Percentiles rank a stretch among this genome's conserved stretches.
Conservation (phyloP, 306 rosid species). For the Gastrolobium villosum region DNA sequence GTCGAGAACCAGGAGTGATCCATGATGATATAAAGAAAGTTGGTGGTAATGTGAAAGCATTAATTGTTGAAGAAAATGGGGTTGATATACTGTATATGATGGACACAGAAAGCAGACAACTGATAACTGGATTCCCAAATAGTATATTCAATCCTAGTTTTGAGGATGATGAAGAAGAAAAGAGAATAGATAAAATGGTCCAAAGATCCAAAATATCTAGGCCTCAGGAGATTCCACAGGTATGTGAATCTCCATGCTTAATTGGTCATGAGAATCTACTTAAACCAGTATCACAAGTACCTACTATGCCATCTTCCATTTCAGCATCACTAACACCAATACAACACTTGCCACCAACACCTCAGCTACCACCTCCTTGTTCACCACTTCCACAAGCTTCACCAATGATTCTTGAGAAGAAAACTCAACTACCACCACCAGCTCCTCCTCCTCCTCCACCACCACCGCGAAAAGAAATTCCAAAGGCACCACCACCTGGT, state of each 20-base stretch:
- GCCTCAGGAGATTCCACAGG: conserved; percentile 25
- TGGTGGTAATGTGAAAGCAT: conserved; percentile 60
- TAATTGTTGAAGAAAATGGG: conserved; percentile 62
- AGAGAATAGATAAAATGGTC: conserved; percentile 54
- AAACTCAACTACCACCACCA: conserved; percentile 39
- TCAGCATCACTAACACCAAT: conserved; percentile 30
- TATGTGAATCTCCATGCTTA: conserved; percentile 19
- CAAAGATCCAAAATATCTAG: conserved; percentile 41
- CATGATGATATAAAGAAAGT: conserved; percentile 53
- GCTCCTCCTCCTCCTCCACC: conserved; percentile 38
- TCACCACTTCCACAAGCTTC: conserved; percentile 45
- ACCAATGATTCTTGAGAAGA: conserved; percentile 47
- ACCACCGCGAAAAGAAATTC: conserved; percentile 32
- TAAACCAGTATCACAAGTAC: conserved; percentile 42
- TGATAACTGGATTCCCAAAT: conserved; percentile 48
- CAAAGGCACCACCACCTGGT: conserved; percentile 46
- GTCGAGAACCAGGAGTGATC: conserved; percentile 42
- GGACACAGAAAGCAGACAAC: conserved; percentile 58
- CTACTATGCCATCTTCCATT: conserved; percentile 30
- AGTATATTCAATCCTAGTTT: conserved; percentile 63
- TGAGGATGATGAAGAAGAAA: conserved; percentile 58
- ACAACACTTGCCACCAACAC: conserved; percentile 34
- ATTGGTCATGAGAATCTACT: conserved; percentile 14
- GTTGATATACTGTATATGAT: conserved; percentile 58
- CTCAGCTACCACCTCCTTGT: conserved; percentile 21